Evolutionary conservation across 2,329 filamentous ascomycete genomes (phyloP), one percentile per base, ranked within the genome.

Genomic region (Sarocladium oryzae): DNA sequence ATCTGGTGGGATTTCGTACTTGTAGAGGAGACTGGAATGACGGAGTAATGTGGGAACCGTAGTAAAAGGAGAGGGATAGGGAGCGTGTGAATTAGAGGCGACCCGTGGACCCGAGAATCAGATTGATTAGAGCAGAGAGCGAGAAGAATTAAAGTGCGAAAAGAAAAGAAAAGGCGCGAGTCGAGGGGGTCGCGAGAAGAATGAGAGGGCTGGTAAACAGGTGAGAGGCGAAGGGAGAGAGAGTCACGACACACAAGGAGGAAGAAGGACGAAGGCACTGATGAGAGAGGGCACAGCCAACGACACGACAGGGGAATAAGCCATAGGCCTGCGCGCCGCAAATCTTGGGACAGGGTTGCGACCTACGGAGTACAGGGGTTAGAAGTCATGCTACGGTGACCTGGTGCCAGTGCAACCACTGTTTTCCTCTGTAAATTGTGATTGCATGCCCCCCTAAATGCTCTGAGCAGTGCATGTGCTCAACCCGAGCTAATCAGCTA

Each of bases 91-190:
- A 30, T 28, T 38, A n/a, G 49, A 26, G 35, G 33, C 26, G 28
- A 48, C 9, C 28, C n/a, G 16, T 3, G 18, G 18, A 20, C 28
- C 6, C 11, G 43, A 33, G 26, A 48, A 33, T 24, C 26, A 48
- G 16, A 30, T 2, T 5, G 32, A 36, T 49, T 49, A 49, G 30
- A 23, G 21, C 32, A 51, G 37, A 45, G 49, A 24, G 24, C 13
- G 26, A 38, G 40, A 28, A 23, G 4, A 43, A 51, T 43, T 33
- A 53, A 52, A 49, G 53, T 49, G 54, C 41, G 51, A 52, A 23
- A 49, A 48, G 24, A 43, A 30, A 51, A 48, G 30, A 43, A 51
- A 54, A 48, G 37, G 38, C 26, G 30, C 35, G 30, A 24, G 43
- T 24, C 24, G 45, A 48, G 43, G 43, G 43, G 13, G 26, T 48